Evolutionary conservation across 805 yeast genomes (phyloP), one percentile per base, ranked within the genome.

Genomic region (Nakazawaea ishiwadae): DNA sequence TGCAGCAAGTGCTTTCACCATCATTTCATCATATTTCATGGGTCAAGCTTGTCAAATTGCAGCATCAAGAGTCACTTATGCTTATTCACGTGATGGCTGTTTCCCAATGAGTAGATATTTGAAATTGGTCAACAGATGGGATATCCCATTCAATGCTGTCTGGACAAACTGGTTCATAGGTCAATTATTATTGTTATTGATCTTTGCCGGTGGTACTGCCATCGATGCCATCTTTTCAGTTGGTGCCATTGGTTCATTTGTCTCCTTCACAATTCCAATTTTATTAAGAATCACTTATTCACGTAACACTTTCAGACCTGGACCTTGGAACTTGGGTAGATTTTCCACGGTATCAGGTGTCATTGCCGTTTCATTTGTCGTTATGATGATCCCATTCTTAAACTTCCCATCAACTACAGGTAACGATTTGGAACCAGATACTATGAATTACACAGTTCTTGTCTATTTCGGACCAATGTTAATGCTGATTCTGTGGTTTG

Each of bases 221-320:
- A 77, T 81, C 49, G 79, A 73, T 23, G 88, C 88, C 32, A 79
- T 80, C 46, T 81, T 81, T 62, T 78, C 85, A 2, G 84, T 81
- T 36, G 84, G 85, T 24, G 86, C 85, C 34, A 79, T 81, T 52
- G 75, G 83, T 11, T 76, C 83, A 0, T 79, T 79, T 51, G 69
- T 81, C 44, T 80, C 87, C 3, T 81, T 81, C 60, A 69, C 76
- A n/a, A 63, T 77, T 50, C 88, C 88, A 10, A 75, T 80, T 15
- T 51, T 76, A 7, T 67, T 81, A 44, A 75, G 78, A 53, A 72
- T 77, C 51, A 72, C 81, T 4, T 74, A 71, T 51, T 71, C 79
- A 3, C 60, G 73, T 43, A 62, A 69, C 29, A 59, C 65, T 1
- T 81, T 81, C 63, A 62, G 62, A 47, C 77, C 75, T 1, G 88